Evolutionary conservation across 495 filamentous ascomycete genomes (phyloP), one percentile per base, ranked within the genome.

Genomic region (Margaritispora aquatica): DNA sequence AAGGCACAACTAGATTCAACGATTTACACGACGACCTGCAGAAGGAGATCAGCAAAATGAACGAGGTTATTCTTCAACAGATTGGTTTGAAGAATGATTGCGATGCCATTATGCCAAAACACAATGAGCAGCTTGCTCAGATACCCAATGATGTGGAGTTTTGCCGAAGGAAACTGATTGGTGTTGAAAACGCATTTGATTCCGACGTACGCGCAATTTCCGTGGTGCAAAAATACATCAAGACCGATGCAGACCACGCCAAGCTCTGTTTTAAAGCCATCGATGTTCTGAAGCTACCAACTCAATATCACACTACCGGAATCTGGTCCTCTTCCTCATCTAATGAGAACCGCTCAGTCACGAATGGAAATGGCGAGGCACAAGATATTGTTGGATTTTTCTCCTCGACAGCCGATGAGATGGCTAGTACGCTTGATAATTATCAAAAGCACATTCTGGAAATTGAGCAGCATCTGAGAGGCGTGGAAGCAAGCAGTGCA

Each of bases 21-120:
- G 93, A 96, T 74, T 84, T 95, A 38, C 82, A 89, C 46, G 88
- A 92, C 63, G 81, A 87, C 34, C 74, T 97, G n/a, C 89, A 96
- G 62, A 80, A 81, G 50, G 69, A 88, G 48, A 87, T 98, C 46
- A 82, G 88, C 53, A 67, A 69, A 13, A 82, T 96, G 60, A 93
- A 98, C 69, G 77, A 79, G 20, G 79, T 81, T 66, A 88, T 96
- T 59, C 77, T 86, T 27, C 74, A 77, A 52, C 87, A 91, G 66
- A 90, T 91, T 54, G 61, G 69, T 21, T 70, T 75, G 56, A 80
- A 80, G 62, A 73, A 79, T 19, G 74, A 86, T 51, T 76, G 82
- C 54, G 75, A 79, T 19, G 78, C 80, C n/a, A 75, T 85, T 59
- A 78, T 87, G 62, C 85, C 88, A 0, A 73, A 78, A 2, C 87